These are phyloP conservation scores for Suaeda aralocaspica DNA, from an alignment of 148 eudicot species.

Conservation along the genomic window DNA sequence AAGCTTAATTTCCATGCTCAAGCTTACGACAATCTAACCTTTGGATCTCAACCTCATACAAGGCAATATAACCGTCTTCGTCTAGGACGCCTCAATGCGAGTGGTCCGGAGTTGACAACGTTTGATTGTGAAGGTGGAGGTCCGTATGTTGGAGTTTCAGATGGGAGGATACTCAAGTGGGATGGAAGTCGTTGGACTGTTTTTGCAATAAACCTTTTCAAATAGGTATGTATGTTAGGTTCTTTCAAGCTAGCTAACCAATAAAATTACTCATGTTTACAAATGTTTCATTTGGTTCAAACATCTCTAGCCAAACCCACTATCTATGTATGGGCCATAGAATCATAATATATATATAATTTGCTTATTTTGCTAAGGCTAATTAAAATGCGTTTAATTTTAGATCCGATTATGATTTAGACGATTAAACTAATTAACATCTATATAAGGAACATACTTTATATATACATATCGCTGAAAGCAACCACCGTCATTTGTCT, in stretches of 20 bases:
- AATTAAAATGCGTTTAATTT: too few relatives aligned
- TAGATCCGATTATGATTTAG: too few relatives aligned
- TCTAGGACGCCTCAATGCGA: neutral
- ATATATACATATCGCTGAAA: too few relatives aligned
- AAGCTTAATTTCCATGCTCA: neutral
- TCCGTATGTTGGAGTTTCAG: slow-evolving; percentile 25
- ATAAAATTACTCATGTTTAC: too few relatives aligned
- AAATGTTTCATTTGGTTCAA: too few relatives aligned
- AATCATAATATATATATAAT: too few relatives aligned
- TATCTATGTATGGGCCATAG: too few relatives aligned
- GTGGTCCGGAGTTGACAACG: slow-evolving; percentile 18
- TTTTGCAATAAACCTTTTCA: slow-evolving; percentile 13
- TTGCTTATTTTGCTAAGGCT: too few relatives aligned
- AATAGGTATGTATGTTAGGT: slow-evolving; percentile 14
- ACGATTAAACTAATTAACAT: too few relatives aligned
- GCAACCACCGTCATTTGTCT: too few relatives aligned
- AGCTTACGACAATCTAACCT: neutral
- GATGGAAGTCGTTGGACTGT: slow-evolving; percentile 16
- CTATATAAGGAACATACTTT: too few relatives aligned
- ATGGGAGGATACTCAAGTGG: slow-evolving; percentile 28
- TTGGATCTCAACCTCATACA: neutral
- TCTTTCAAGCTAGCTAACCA: neutral
- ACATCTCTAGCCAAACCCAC: too few relatives aligned
- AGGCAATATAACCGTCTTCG: neutral
- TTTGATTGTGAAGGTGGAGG: slow-evolving; percentile 34